Conservation (phyloP, 2,329 filamentous ascomycete species). For the Pseudocercospora vitis region DNA sequence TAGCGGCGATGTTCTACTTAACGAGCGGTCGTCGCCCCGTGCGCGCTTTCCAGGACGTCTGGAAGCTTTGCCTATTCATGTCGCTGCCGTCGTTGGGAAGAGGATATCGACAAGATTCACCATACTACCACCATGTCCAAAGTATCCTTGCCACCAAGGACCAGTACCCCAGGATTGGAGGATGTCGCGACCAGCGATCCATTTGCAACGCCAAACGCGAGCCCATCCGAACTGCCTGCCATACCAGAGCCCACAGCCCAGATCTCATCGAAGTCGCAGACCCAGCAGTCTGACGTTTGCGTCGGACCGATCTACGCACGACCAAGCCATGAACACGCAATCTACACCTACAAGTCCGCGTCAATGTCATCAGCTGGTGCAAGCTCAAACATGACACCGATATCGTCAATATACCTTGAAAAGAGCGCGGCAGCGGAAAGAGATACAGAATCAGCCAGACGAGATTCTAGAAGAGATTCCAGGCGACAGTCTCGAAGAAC, state of each 20-base stretch:
- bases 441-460: slow-evolving; percentile 20
- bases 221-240: slow-evolving; percentile 18
- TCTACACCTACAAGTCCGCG: slow-evolving; percentile 27
- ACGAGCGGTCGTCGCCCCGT: slow-evolving; percentile 15
- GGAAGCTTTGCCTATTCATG: slow-evolving; percentile 17
- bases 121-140: slow-evolving; percentile 22
- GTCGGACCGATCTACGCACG: slow-evolving; percentile 11
- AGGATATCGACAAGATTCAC: slow-evolving; percentile 7
- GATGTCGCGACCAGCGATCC: slow-evolving; percentile 12
- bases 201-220: slow-evolving; percentile 22
- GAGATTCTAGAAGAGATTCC: no score
- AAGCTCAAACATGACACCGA: slow-evolving; percentile 28
- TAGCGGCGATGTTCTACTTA: slow-evolving; percentile 20
- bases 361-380: slow-evolving; percentile 34
- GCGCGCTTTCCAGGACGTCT: slow-evolving; percentile 5
- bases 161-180: slow-evolving; percentile 13
- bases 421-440: slow-evolving; percentile 25
- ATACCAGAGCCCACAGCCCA: slow-evolving; percentile 26
- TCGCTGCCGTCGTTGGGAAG: slow-evolving; percentile 8
- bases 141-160: slow-evolving; percentile 27
- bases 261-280: slow-evolving; percentile 1
- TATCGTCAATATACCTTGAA: slow-evolving; percentile 36
- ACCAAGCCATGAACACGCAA: slow-evolving; percentile 18
- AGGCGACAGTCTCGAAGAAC: slow-evolving; percentile 16
- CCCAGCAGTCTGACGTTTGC: background rate